Percentiles rank a stretch among this genome's conserved stretches.
phyloP scores from a whole-genome alignment of 345 rosid genomes.

The Eucalyptus brandiana region DNA sequence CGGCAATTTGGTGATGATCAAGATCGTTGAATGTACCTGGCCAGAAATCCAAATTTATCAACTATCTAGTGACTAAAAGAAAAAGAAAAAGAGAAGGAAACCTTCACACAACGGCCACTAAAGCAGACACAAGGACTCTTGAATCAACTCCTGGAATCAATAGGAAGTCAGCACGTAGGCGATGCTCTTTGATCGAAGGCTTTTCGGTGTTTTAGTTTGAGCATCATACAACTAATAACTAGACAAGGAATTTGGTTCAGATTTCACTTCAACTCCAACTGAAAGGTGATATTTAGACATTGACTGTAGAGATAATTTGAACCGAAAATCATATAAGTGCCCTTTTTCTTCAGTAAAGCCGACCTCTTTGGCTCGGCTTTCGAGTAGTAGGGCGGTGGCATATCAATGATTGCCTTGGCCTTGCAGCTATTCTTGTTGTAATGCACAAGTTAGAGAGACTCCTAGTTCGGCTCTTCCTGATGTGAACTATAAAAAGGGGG shows the following conservation, averaged over 20 bases:
- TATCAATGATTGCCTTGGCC: background rate
- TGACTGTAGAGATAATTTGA: background rate
- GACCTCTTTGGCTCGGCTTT: background rate
- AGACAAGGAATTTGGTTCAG: background rate
- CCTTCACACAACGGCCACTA: background rate
- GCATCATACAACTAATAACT: background rate
- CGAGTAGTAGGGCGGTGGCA: background rate
- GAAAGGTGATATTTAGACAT: background rate
- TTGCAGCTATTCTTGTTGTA: background rate
- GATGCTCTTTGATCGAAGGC: background rate
- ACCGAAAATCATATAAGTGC: background rate
- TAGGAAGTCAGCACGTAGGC: background rate
- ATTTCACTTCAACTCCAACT: background rate
- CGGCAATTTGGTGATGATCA: constrained; percentile 95
- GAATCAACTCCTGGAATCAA: background rate
- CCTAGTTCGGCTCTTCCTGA: background rate
- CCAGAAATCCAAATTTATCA: constrained; percentile 1
- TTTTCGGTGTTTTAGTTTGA: background rate
- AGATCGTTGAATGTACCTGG: constrained; percentile 94
- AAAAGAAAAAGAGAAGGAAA: background rate
- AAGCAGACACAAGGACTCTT: background rate
- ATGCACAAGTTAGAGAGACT: background rate
- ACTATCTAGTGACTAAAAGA: background rate
- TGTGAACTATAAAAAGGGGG: background rate
- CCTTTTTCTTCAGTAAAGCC: background rate